phyloP scores from a whole-genome alignment of 768 basidiomycete genomes.

The Suillus americanus region DNA sequence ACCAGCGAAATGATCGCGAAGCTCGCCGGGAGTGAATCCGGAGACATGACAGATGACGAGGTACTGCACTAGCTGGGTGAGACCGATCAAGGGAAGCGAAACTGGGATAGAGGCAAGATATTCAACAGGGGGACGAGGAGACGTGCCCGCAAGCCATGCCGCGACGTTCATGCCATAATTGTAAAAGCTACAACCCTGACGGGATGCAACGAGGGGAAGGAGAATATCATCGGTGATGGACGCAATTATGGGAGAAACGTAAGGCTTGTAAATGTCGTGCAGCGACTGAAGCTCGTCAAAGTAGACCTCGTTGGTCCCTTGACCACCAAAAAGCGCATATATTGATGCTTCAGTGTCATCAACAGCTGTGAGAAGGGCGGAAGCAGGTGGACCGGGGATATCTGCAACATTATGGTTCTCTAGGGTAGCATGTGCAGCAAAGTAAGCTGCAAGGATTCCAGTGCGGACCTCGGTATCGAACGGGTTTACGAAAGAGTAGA shows the following conservation, averaged over 20 bases:
- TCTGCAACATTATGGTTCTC: conserved; percentile 52
- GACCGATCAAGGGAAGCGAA: conserved; percentile 93
- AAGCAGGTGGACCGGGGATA: conserved; percentile 59
- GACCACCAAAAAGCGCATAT: conserved; percentile 95
- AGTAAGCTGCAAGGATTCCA: conserved; percentile 77
- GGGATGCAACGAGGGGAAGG: conserved; percentile 62
- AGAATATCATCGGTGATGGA: conserved; percentile 67
- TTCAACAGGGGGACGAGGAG: conserved; percentile 69
- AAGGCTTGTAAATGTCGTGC: conserved; percentile 89
- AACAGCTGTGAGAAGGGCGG: conserved; percentile 69
- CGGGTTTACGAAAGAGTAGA: conserved; percentile 77
- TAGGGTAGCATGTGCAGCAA: conserved; percentile 68
- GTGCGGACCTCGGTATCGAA: conserved; percentile 78
- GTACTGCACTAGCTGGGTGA: conserved; percentile 95
- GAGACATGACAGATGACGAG: conserved; percentile 75
- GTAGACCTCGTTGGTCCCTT: conserved; percentile 98
- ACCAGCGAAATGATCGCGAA: conserved; percentile 74
- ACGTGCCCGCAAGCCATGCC: conserved; percentile 78
- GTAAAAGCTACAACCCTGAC: conserved; percentile 63
- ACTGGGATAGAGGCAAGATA: conserved; percentile 94
- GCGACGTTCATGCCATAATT: conserved; percentile 76
- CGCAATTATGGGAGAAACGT: conserved; percentile 70
- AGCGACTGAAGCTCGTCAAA: conserved; percentile 93
- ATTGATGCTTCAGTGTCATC: conserved; percentile 64
- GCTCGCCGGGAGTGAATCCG: conserved; percentile 74